Evolutionary conservation across 2,329 filamentous ascomycete genomes (phyloP), one percentile per base, ranked within the genome.

Genomic region (Scedosporium aurantiacum): DNA sequence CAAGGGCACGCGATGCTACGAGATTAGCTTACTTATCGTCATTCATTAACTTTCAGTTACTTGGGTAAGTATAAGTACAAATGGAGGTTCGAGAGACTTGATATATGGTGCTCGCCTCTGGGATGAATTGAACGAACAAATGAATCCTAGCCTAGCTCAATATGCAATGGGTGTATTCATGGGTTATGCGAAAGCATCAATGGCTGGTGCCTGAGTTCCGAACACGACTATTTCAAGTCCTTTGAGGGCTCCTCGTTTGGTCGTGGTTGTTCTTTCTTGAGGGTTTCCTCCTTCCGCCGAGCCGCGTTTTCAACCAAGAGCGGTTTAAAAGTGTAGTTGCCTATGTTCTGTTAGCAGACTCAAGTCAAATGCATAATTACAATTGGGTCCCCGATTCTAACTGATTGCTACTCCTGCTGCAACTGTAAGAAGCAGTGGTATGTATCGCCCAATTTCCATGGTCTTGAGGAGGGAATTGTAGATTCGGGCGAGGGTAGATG

Each of bases 281-380:
- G 6, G 50, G 12, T 14, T 18, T 54, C 50, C 23, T 40, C 27
- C 40, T 57, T 61, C 14, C 52, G 28, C 14, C 52, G 59, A 8
- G 21, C 59, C 23, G 59, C 59, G 21, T 61, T 23, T n/a, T 50
- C 50, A 16, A 45, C 27, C 8, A 61, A 27, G 37, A 61, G 59
- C 8, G 59, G 59, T 16, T 61, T 61, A 23, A 61, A 61, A n/a
- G 59, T 61, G 16, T 61, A 61, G 43, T 61, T 61, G 59, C 45
- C 59, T 61, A 27, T 25, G 10, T 18, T 23, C 25, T n/a, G 50
- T 56, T 32, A 56, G 59, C 45, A 10, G 27, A 27, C 21, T 55
- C 21, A 32, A n/a, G 16, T 55, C 23, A 5, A 21, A 25, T 50
- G 16, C 2, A 32, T 10, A 37, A 18, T 18, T 23, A 57, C 27